phyloP scores from a whole-genome alignment of 1,284 basidiomycete species.

The Schizophyllum amplum region DNA sequence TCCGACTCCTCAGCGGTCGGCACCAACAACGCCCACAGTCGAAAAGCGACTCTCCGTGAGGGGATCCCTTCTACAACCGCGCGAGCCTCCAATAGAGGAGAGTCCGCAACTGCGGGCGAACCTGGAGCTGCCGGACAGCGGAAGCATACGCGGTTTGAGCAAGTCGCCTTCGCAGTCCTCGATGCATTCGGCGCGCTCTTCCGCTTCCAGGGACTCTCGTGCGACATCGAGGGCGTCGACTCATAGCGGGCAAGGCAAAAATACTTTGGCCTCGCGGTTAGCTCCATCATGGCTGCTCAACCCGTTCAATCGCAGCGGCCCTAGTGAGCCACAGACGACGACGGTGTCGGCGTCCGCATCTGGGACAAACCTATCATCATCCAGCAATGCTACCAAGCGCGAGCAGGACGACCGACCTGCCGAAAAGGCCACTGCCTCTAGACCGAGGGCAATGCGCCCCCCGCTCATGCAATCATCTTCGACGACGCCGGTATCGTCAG shows the following conservation, averaged over 20 bases:
- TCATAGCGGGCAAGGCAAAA: conserved; percentile 24
- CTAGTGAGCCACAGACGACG: conserved; percentile 53
- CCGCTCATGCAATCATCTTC: conserved; percentile 20
- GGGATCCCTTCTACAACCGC: conserved; percentile 57
- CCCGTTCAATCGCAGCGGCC: conserved; percentile 50
- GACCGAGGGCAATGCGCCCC: too few relatives aligned
- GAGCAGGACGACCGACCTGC: neutral
- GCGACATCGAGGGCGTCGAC: conserved; percentile 14
- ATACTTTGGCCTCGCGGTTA: conserved; percentile 47
- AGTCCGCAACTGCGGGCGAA: conserved; percentile 13
- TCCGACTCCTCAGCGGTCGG: conserved; percentile 26
- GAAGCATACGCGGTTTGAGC: conserved; percentile 30
- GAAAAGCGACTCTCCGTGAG: conserved; percentile 33
- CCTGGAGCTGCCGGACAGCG: conserved; percentile 26
- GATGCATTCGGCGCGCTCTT: conserved; percentile 45
- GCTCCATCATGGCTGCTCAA: conserved; percentile 70
- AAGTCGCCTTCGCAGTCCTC: conserved; percentile 70
- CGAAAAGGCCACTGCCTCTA: conserved; percentile 18
- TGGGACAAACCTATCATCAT: neutral
- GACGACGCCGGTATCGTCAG: conserved; percentile 22
- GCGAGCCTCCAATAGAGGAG: conserved; percentile 17
- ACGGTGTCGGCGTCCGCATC: conserved; percentile 40
- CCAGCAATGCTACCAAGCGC: neutral
- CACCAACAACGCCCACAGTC: conserved; percentile 9
- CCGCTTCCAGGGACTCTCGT: conserved; percentile 24